These are phyloP conservation scores for Grosmannia serpens DNA, from an alignment of 2,329 filamentous ascomycete species.

Conservation along the genomic window DNA sequence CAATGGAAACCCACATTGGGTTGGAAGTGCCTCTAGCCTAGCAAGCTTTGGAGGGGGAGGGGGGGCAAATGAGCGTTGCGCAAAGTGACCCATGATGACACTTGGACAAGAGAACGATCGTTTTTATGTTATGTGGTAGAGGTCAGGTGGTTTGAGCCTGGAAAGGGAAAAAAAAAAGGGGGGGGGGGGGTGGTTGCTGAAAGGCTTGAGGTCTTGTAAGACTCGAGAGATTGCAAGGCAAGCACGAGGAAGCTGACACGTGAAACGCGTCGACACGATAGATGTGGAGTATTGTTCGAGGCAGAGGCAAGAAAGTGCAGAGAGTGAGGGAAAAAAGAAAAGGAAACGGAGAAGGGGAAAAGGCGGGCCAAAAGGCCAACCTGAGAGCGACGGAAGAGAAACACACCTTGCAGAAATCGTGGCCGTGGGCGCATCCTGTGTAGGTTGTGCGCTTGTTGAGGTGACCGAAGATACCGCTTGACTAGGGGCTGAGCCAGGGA, in stretches of 20 bases:
- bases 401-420: background rate
- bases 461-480: background rate
- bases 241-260: background rate
- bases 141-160: background rate
- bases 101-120: background rate
- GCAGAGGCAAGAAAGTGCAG: background rate
- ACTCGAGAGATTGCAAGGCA: background rate
- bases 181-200: background rate
- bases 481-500: conserved; percentile 3
- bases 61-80: background rate
- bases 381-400: background rate
- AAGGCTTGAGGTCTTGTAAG: background rate
- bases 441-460: background rate
- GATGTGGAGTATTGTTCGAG: background rate
- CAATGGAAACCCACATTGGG: background rate
- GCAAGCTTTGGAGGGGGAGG: background rate
- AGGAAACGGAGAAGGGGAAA: background rate
- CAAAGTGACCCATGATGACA: background rate
- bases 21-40: background rate
- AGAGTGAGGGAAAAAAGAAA: background rate
- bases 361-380: too few species aligned
- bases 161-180: background rate
- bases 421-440: background rate
- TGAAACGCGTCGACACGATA: background rate
- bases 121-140: background rate